Base-by-base conservation (phyloP, 106 monocot species). In the Dactylorhiza incarnata region DNA sequence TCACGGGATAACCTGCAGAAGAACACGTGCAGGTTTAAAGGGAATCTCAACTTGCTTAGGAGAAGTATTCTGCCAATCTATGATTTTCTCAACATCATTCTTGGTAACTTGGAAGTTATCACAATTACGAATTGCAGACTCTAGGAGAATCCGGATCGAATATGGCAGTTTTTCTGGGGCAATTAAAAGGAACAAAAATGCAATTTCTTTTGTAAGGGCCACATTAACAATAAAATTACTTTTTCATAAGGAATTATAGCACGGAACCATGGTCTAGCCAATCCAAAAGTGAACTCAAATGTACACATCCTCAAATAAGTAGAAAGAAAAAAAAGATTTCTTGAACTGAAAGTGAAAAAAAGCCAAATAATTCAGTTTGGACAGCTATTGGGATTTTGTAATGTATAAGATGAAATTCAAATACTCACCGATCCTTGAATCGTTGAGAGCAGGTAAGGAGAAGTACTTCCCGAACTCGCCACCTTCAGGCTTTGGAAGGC, bases 21-120 rank as follows among this genome's bases (percentile, higher is more conserved):
- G 93, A 58, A 97, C 93, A 73, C 93, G 93, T 48, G 96, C 96
- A 73, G 96, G 96, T 81, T 97, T 97, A 77, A 97, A 97, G 3
- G 93, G 89, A 49, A 97, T 97, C 71, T 97, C 93, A 44, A 93
- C 93, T 29, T 79, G 82, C 61, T 87, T 93, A 6, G 93, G 91
- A 49, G 96, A 78, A 54, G 89, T 84, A 71, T 93, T 97, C 75
- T 93, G 91, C 96, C 96, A 97, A 73, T 97, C 93, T 72, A 97
- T 87, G 26, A 93, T 97, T 54, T 97, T 97, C 81, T 97, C 96
- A 2, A 97, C 93, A 82, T 93, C 93, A 75, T 81, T 80, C 52
- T 79, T 83, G 13, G 82, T 93, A 54, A 97, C 96, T 68, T 97
- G 93, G 76, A 93, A 97, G 44, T 91, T 85, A 77, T 97, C 96